Conservation (phyloP, 495 filamentous ascomycete species). For the Entonaema liquescens region DNA sequence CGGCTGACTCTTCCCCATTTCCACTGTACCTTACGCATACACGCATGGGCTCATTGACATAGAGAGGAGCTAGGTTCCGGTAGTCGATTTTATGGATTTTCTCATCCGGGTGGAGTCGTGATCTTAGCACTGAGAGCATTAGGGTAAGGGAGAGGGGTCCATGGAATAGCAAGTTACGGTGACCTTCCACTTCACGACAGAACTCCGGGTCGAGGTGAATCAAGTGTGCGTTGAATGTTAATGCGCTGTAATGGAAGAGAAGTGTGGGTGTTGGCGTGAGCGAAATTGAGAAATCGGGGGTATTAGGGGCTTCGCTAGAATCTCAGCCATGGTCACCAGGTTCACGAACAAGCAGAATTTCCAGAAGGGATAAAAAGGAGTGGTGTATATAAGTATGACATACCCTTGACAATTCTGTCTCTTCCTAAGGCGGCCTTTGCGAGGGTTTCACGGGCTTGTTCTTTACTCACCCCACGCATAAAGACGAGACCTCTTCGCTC, state of each 20-base stretch:
- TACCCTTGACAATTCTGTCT: slow-evolving; percentile 33
- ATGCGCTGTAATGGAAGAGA: slow-evolving; percentile 84
- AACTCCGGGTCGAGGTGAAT: slow-evolving; percentile 85
- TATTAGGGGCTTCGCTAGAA: slow-evolving; percentile 32
- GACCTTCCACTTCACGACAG: slow-evolving; percentile 73
- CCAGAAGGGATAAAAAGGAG: background rate
- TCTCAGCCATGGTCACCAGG: slow-evolving; percentile 36
- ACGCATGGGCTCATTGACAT: slow-evolving; percentile 69
- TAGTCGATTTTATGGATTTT: slow-evolving; percentile 67
- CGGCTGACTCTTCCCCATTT: background rate
- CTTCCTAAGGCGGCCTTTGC: slow-evolving; percentile 12
- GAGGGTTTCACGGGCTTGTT: slow-evolving; percentile 17
- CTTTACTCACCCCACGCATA: slow-evolving; percentile 42
- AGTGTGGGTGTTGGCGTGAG: slow-evolving; percentile 70
- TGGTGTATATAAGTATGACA: slow-evolving; percentile 9
- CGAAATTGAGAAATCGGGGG: slow-evolving; percentile 66
- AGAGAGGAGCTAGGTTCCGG: slow-evolving; percentile 82
- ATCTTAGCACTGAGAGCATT: slow-evolving; percentile 70
- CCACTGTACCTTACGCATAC: slow-evolving; percentile 57
- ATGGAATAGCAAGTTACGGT: slow-evolving; percentile 80
- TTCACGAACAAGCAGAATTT: background rate
- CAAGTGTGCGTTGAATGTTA: slow-evolving; percentile 85
- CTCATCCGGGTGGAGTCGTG: slow-evolving; percentile 51
- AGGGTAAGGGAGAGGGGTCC: slow-evolving; percentile 83
- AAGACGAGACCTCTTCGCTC: slow-evolving; percentile 54